phyloP scores from a whole-genome alignment of 1,139 yeast species.

The Pichia sp. region DNA sequence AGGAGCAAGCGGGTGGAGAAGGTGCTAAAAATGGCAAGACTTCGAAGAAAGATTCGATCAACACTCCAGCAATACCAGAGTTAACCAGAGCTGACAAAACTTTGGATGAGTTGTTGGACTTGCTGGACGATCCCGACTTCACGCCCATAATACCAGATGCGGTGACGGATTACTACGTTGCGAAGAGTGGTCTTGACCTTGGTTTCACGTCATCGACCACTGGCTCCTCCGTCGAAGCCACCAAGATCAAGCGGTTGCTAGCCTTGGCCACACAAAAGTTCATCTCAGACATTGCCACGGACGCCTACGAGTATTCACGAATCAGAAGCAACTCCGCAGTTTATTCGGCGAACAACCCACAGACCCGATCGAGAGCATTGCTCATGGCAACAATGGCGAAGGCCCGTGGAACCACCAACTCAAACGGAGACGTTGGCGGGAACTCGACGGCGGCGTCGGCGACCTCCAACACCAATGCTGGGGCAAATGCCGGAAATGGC shows the following conservation, averaged over 20 bases:
- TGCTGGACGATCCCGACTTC: constrained; percentile 91
- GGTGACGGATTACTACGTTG: constrained; percentile 90
- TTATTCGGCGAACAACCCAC: constrained; percentile 80
- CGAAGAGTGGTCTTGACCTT: constrained; percentile 84
- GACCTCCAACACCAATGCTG: constrained; percentile 10
- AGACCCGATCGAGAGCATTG: constrained; percentile 71
- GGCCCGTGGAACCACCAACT: constrained; percentile 18
- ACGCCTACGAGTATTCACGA: constrained; percentile 92
- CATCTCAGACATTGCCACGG: constrained; percentile 89
- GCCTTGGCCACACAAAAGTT: constrained; percentile 97
- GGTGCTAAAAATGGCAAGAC: not conserved
- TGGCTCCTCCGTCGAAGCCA: constrained; percentile 16
- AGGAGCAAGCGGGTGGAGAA: too few species aligned
- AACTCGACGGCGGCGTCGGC: not conserved
- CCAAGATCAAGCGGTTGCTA: constrained; percentile 74
- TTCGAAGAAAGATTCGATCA: not conserved
- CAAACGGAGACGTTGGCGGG: constrained; percentile 3
- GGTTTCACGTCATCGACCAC: constrained; percentile 40
- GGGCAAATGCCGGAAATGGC: constrained; percentile 9
- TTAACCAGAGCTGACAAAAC: constrained; percentile 82
- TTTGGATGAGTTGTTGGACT: constrained; percentile 73
- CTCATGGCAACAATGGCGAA: constrained; percentile 44
- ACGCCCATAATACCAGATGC: constrained; percentile 98
- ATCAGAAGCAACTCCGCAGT: constrained; percentile 83
- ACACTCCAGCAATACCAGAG: constrained; percentile 48